Percentiles rank a stretch among this genome's conserved stretches.
These are phyloP conservation scores for Petunia axillaris DNA, from an alignment of 257 asterid genomes.

Conservation along the genomic window DNA sequence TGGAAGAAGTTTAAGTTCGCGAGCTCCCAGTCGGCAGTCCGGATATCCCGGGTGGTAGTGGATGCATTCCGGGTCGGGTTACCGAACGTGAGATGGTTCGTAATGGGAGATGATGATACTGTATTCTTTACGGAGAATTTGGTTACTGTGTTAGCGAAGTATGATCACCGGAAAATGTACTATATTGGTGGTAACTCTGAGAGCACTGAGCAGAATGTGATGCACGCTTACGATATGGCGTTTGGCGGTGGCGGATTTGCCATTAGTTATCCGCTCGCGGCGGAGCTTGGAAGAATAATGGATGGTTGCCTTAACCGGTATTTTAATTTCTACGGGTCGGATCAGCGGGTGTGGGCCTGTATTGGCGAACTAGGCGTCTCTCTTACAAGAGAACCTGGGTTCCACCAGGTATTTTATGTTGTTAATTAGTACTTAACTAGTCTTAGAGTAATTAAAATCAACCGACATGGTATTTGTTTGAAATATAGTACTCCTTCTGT, in stretches of 20 bases:
- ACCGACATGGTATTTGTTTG: no score
- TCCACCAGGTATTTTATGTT: conserved; percentile 72
- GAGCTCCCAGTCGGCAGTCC: conserved; percentile 66
- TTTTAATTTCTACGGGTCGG: conserved; percentile 83
- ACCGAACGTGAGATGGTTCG: conserved; percentile 82
- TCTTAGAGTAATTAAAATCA: no score
- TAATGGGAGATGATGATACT: conserved; percentile 98
- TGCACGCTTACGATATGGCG: conserved; percentile 89
- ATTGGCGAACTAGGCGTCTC: conserved; percentile 75
- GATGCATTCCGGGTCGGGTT: conserved; percentile 67
- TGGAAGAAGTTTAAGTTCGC: conserved; percentile 59
- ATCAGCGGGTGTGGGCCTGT: conserved; percentile 92
- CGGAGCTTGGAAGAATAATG: conserved; percentile 49
- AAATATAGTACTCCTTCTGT: no score
- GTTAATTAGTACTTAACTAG: no score
- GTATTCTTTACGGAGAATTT: conserved; percentile 77
- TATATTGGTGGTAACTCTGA: conserved; percentile 88
- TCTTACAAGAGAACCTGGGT: conserved; percentile 72
- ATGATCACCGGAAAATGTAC: conserved; percentile 76
- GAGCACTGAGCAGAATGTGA: conserved; percentile 80
- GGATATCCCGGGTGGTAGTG: conserved; percentile 71
- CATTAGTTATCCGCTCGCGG: conserved; percentile 76
- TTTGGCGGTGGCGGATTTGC: conserved; percentile 97
- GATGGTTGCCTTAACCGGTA: conserved; percentile 80
- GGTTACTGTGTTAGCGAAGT: conserved; percentile 64